These are phyloP conservation scores for Syzygium malaccense DNA, from an alignment of 441 rosid genomes.

Conservation along the genomic window DNA sequence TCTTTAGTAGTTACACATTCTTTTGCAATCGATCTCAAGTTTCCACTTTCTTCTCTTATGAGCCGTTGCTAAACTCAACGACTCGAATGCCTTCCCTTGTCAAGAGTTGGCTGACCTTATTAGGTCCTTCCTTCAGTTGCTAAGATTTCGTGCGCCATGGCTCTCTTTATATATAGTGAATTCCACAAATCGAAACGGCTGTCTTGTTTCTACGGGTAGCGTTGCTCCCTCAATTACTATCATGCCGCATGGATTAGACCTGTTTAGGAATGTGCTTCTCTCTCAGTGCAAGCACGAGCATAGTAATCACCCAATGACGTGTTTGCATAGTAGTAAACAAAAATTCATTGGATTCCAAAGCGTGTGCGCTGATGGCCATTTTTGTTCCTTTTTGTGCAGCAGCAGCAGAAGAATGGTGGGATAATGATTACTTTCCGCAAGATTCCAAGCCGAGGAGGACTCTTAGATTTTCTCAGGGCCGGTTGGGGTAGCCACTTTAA, in stretches of 20 bases:
- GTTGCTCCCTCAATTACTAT: background rate
- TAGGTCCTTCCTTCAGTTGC: background rate
- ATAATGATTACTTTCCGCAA: background rate
- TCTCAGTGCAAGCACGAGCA: too few relatives aligned
- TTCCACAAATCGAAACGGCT: background rate
- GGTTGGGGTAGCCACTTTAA: background rate
- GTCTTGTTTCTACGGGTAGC: background rate
- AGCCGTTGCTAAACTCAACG: background rate
- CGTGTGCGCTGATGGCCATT: background rate
- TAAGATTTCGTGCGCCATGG: background rate
- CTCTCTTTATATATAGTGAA: background rate
- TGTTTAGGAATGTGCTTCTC: too few relatives aligned
- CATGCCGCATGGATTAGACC: background rate
- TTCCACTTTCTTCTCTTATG: background rate
- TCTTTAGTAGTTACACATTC: too few relatives aligned
- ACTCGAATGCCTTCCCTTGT: background rate
- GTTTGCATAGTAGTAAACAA: too few relatives aligned
- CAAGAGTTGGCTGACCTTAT: background rate
- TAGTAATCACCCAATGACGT: too few relatives aligned
- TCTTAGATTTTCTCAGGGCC: background rate
- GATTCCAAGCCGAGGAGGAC: background rate
- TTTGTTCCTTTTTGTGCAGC: background rate
- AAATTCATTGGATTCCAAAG: too few relatives aligned
- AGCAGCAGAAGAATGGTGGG: background rate
- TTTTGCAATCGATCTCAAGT: too few relatives aligned